Conservation (phyloP, 2,329 filamentous ascomycete species). For the Xenoacremonium recifei region DNA sequence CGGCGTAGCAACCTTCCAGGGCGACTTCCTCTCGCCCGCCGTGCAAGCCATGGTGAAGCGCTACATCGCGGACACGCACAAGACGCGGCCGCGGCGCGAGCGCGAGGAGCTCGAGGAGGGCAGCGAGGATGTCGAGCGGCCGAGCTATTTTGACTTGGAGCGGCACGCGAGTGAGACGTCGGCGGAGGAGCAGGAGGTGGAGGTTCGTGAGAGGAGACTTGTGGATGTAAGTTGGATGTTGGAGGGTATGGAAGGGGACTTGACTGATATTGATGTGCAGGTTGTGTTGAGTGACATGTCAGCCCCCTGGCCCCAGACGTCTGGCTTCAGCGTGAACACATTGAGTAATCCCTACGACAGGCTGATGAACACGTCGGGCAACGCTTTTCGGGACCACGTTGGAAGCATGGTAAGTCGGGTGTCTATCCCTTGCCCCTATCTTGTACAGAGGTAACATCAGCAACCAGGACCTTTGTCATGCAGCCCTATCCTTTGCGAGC, state of each 20-base stretch:
- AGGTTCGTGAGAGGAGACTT: constrained; percentile 34
- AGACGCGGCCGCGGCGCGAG: constrained; percentile 11
- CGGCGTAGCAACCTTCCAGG: constrained; percentile 93
- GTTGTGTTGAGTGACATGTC: constrained; percentile 99
- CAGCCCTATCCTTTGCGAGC: constrained; percentile 80
- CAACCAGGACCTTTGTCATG: constrained; percentile 78
- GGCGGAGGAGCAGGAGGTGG: not conserved
- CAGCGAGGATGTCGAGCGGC: constrained; percentile 33
- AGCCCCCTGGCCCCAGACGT: constrained; percentile 85
- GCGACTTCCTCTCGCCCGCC: constrained; percentile 76
- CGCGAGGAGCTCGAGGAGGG: constrained; percentile 20
- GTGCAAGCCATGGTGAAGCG: constrained; percentile 76
- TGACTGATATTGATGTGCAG: constrained; percentile 34
- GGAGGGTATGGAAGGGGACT: not conserved
- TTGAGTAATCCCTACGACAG: constrained; percentile 94
- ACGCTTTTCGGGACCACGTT: constrained; percentile 80
- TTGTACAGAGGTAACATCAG: not conserved
- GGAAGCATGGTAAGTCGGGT: constrained; percentile 79
- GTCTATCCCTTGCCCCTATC: not conserved
- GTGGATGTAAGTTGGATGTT: constrained; percentile 62
- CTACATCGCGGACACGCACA: constrained; percentile 64
- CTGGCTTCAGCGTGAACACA: constrained; percentile 78
- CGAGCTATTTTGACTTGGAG: constrained; percentile 68
- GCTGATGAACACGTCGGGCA: constrained; percentile 99
- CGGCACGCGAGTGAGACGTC: constrained; percentile 37